A percentile compares a stretch with the other conserved stretches of the same genome.
Conservation (phyloP, 2,329 filamentous ascomycete species). For the Balansia obtecta region DNA sequence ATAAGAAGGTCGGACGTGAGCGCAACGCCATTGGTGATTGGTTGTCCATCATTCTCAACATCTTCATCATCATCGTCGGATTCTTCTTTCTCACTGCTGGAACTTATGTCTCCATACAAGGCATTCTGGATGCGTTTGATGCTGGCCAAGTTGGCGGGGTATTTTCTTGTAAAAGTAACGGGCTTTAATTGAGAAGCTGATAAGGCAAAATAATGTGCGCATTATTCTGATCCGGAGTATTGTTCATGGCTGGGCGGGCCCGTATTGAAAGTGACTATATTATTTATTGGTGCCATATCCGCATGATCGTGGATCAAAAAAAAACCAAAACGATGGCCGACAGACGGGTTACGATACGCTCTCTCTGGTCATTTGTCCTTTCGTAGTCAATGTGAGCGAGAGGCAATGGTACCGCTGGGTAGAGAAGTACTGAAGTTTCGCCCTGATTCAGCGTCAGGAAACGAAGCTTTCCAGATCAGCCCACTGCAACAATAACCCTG, state of each 20-base stretch:
- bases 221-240: neutral
- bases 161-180: constrained; percentile 64
- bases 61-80: constrained; percentile 60
- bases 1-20: constrained; percentile 39
- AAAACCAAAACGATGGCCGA: neutral
- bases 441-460: neutral
- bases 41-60: constrained; percentile 52
- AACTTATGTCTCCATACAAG: constrained; percentile 67
- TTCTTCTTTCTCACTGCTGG: constrained; percentile 72
- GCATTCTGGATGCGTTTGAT: constrained; percentile 61
- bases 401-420: too few species aligned
- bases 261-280: too few species aligned
- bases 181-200: constrained; percentile 29
- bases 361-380: too few species aligned
- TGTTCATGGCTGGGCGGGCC: neutral
- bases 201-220: neutral
- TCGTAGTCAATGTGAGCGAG: too few species aligned
- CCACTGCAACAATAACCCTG: neutral
- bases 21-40: constrained; percentile 37
- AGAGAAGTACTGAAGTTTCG: neutral
- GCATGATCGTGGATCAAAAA: neutral
- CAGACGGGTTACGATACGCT: neutral
- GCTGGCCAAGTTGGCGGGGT: constrained; percentile 52
- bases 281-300: neutral
- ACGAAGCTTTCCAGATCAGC: neutral